These are phyloP conservation scores for Neophaeococcomyces aloes DNA, from an alignment of 2,329 filamentous ascomycete genomes.

Conservation along the genomic window DNA sequence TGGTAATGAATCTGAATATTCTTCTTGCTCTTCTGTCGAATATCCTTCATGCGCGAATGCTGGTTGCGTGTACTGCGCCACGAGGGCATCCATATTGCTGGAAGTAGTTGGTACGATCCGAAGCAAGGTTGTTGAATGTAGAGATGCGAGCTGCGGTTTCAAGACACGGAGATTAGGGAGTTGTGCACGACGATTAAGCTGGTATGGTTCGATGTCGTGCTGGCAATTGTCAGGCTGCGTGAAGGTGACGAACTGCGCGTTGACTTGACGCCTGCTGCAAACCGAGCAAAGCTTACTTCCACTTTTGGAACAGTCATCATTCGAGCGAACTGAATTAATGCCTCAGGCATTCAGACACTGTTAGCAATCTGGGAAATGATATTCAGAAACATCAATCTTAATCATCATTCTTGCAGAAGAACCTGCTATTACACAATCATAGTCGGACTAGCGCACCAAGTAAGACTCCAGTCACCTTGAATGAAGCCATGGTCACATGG, in stretches of 20 bases:
- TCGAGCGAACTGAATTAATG: no score
- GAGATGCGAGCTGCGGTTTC: neutral
- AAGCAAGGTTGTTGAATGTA: neutral
- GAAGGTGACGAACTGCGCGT: constrained; percentile 6
- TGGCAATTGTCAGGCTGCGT: constrained; percentile 1
- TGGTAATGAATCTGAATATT: constrained; percentile 55
- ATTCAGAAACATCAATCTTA: no score
- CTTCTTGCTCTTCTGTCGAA: constrained; percentile 61
- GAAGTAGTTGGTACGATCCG: constrained; percentile 13
- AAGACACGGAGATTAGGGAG: neutral
- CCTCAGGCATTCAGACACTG: no score
- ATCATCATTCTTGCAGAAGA: no score
- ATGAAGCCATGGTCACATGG: no score
- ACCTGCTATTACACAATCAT: no score
- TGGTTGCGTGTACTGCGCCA: constrained; percentile 80
- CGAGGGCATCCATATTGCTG: constrained; percentile 82
- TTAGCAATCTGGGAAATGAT: no score
- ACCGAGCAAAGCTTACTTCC: neutral
- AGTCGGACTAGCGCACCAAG: no score
- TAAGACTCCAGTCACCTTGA: no score
- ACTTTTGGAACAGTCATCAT: neutral
- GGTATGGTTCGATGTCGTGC: neutral
- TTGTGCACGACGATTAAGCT: neutral
- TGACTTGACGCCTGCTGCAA: neutral
- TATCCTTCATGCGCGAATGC: constrained; percentile 63